These are phyloP conservation scores for Hsuehochloa calcarea DNA, from an alignment of 176 grass and related monocot species.

Conservation along the genomic window DNA sequence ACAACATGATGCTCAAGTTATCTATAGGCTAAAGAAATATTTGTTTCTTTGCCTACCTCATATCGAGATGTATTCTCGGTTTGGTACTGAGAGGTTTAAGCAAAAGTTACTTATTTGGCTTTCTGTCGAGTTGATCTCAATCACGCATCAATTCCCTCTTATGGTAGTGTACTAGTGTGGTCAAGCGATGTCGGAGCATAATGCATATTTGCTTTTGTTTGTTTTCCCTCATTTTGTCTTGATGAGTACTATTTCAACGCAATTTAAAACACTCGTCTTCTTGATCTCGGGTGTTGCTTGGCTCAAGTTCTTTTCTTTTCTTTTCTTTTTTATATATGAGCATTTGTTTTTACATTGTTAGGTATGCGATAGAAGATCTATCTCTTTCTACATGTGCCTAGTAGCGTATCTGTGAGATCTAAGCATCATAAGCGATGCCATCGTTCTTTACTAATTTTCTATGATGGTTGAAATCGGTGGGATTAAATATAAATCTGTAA, in stretches of 20 bases:
- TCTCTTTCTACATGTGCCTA: neutral
- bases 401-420: too few species aligned
- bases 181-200: neutral
- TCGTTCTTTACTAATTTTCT: neutral
- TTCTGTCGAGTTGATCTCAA: neutral
- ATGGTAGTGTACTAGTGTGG: neutral
- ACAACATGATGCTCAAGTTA: too few species aligned
- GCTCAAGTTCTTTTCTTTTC: neutral
- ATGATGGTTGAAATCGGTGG: neutral
- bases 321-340: neutral
- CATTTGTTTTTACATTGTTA: neutral
- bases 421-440: neutral
- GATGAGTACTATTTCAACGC: neutral
- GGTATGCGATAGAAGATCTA: neutral
- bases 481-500: neutral
- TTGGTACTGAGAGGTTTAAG: neutral
- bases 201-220: conserved; percentile 5
- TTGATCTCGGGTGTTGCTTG: neutral
- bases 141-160: conserved; percentile 26
- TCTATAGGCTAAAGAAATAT: too few species aligned
- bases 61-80: neutral
- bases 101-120: neutral
- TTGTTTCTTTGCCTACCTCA: too few species aligned
- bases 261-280: neutral
- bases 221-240: conserved; percentile 28